Conservation (phyloP, 1,139 yeast species). For the Williopsis jadinii region DNA sequence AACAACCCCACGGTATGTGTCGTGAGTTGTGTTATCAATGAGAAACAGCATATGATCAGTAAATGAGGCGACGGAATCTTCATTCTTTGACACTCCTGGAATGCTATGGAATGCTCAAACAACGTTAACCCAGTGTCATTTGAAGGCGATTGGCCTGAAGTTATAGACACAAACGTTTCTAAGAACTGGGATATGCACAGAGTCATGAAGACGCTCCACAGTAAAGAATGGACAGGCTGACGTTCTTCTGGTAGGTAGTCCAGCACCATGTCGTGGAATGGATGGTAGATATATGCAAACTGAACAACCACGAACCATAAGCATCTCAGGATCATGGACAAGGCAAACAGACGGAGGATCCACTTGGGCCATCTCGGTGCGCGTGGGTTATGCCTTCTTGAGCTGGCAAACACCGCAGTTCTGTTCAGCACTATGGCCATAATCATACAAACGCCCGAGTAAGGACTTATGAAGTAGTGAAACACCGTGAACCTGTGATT, state of each 20-base stretch:
- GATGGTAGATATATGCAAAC: constrained; percentile 5
- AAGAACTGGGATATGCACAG: constrained; percentile 59
- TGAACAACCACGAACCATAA: constrained; percentile 9
- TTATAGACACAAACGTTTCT: constrained; percentile 62
- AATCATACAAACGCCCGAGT: constrained; percentile 47
- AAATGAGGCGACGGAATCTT: constrained; percentile 48
- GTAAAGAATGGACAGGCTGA: constrained; percentile 36
- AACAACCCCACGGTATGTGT: constrained; percentile 54
- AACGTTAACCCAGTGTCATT: constrained; percentile 66
- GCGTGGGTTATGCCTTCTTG: constrained; percentile 30
- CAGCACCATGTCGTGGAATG: background rate
- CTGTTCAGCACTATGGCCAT: constrained; percentile 63
- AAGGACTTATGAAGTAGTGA: constrained; percentile 40
- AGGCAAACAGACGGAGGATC: constrained; percentile 30
- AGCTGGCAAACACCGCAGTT: constrained; percentile 59
- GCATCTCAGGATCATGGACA: constrained; percentile 2
- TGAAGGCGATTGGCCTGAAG: constrained; percentile 51
- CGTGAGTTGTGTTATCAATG: constrained; percentile 46
- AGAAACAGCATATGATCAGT: constrained; percentile 43
- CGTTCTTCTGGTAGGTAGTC: constrained; percentile 2
- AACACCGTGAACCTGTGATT: constrained; percentile 5
- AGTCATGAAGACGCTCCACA: constrained; percentile 58
- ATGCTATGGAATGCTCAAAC: constrained; percentile 68
- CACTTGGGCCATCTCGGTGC: constrained; percentile 14
- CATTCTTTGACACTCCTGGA: constrained; percentile 58